Evolutionary conservation across 306 rosid genomes (phyloP).

Genomic region (Vigna hirtella): DNA sequence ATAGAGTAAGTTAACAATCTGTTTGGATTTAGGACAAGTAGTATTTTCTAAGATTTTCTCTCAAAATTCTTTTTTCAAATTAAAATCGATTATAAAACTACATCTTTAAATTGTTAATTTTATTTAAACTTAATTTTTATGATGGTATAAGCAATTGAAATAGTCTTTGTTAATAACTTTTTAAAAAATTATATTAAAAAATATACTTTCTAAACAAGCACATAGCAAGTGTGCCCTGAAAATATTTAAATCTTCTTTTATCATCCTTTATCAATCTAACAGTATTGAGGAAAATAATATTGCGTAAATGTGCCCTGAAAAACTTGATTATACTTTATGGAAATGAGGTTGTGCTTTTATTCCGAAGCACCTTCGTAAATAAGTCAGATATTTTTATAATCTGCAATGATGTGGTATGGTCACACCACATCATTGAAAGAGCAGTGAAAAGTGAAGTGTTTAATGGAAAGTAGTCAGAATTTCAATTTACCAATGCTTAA

Average conservation of each 20-base stretch:
- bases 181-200: no score
- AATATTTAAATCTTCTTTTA: neutral
- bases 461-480: neutral
- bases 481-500: slow-evolving; percentile 14
- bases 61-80: no score
- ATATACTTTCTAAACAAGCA: neutral
- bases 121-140: neutral
- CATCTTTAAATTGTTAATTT: neutral
- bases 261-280: neutral
- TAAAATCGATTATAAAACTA: neutral
- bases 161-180: no score
- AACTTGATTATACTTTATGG: neutral
- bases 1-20: no score
- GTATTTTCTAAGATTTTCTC: no score
- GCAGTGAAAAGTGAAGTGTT: neutral
- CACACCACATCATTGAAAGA: slow-evolving; percentile 13
- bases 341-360: neutral
- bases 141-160: neutral
- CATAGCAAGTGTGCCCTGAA: neutral
- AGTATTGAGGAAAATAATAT: neutral
- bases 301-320: neutral
- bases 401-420: neutral
- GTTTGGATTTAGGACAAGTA: no score
- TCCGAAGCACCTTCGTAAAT: neutral
- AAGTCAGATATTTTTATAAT: neutral